Evolutionary conservation across 768 basidiomycete species (phyloP), one percentile per base, ranked within the genome.

Genomic region (Suillus subluteus): DNA sequence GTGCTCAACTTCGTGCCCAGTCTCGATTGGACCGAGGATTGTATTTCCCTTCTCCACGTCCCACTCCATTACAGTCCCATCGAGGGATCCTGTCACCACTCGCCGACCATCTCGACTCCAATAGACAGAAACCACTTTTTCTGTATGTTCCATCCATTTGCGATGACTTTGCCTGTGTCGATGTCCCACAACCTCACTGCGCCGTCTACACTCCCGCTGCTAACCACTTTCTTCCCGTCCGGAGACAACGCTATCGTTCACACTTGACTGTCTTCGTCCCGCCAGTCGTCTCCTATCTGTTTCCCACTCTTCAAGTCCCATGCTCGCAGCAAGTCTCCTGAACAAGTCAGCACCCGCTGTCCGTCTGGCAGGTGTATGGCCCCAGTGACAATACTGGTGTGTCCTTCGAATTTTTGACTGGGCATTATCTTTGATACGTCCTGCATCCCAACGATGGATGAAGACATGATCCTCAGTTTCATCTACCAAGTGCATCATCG

Each of bases 341-440:
- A 48, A 23, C 21, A 48, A 23, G 46, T 48, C n/a, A 48, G 13
- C 3, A 48, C 23, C n/a, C 2, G n/a, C 1, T 23, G 6, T 23
- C n/a, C n/a, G 12, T 4, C 46, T 48, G n/a, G n/a, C 4, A 48
- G 12, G 13, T 23, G 46, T 12, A 48, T 23, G 6, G 3, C n/a
- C 26, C 26, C 26, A 26, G 26, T 26, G 26, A 1, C 0, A 3
- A 0, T 4, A 4, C 12, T 1, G 4, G 4, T 11, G 44, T n/a
- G 44, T n/a, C 21, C 44, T 4, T 46, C 11, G 11, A 46, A 46
- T 46, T n/a, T 46, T 11, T 46, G 21, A 21, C 21, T 1, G 21
- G 21, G 44, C 0, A 1, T n/a, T 46, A 46, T 46, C 35, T 1
- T 35, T 5, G 35, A 35, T 32, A 1, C 32, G 4, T 0, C 6